These are phyloP conservation scores for Penicillium psychrosexuale DNA, from an alignment of 2,329 filamentous ascomycete species.

Conservation along the genomic window DNA sequence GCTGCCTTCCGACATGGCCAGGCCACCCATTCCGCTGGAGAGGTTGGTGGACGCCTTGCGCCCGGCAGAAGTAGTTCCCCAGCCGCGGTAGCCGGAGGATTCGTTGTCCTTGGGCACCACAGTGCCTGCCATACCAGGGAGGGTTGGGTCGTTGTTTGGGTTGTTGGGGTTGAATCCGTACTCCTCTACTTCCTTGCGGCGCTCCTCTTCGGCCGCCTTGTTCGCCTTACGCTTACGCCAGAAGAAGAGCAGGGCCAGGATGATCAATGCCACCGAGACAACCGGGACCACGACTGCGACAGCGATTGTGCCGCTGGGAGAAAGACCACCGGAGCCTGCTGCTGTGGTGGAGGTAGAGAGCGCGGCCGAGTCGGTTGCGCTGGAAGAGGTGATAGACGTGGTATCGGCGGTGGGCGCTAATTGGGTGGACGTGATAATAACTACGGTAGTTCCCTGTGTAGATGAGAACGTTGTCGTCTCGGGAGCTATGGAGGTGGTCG, in stretches of 20 bases:
- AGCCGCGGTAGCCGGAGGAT: slow-evolving; percentile 82
- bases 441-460: slow-evolving; percentile 14
- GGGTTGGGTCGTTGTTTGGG: slow-evolving; percentile 88
- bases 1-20: slow-evolving; percentile 69
- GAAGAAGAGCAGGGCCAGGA: slow-evolving; percentile 72
- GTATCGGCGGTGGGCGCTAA: slow-evolving; percentile 16
- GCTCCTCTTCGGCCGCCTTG: slow-evolving; percentile 79
- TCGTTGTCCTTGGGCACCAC: slow-evolving; percentile 67
- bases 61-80: slow-evolving; percentile 76
- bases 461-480: slow-evolving; percentile 15
- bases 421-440: slow-evolving; percentile 8
- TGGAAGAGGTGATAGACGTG: slow-evolving; percentile 19
- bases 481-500: slow-evolving; percentile 17
- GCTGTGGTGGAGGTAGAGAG: slow-evolving; percentile 26
- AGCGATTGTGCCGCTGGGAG: slow-evolving; percentile 68
- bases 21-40: slow-evolving; percentile 65
- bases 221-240: slow-evolving; percentile 87
- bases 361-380: slow-evolving; percentile 17
- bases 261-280: slow-evolving; percentile 76
- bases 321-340: slow-evolving; percentile 36
- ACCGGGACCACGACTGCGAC: slow-evolving; percentile 94
- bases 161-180: slow-evolving; percentile 97
- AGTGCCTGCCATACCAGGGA: slow-evolving; percentile 55
- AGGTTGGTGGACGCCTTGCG: slow-evolving; percentile 87
- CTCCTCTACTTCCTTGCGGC: slow-evolving; percentile 94